These are phyloP conservation scores for Boechera stricta DNA, from an alignment of 345 rosid species.

Conservation along the genomic window DNA sequence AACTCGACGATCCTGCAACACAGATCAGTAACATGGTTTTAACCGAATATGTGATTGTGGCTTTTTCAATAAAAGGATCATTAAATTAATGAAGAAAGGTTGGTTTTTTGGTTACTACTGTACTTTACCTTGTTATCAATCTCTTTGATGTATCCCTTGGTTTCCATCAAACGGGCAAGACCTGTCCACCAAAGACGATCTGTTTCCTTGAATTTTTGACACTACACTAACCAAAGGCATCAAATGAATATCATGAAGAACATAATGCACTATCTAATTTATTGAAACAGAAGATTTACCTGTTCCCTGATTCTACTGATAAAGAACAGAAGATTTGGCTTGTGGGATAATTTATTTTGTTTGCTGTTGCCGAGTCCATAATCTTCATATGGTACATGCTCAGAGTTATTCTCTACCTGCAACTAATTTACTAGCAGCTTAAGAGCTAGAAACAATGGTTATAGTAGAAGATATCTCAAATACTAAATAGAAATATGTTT, in stretches of 20 bases:
- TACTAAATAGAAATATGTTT: not conserved
- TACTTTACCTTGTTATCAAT: conserved; percentile 61
- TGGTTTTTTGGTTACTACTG: not conserved
- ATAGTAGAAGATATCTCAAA: not conserved
- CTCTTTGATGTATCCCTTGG: conserved; percentile 71
- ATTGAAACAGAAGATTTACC: conserved; percentile 45
- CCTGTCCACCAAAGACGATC: conserved; percentile 89
- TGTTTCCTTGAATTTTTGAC: conserved; percentile 55
- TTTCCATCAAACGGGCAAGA: conserved; percentile 82
- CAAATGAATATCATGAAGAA: conserved; percentile 30
- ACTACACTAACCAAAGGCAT: conserved; percentile 52
- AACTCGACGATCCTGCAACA: conserved; percentile 68
- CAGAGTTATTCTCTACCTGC: conserved; percentile 45
- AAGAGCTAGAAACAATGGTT: conserved; percentile 4
- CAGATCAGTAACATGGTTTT: not conserved
- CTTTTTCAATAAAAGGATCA: not conserved
- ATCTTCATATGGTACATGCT: conserved; percentile 54
- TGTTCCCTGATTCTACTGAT: conserved; percentile 73
- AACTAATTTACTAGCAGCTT: conserved; percentile 20
- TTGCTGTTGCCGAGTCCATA: conserved; percentile 37
- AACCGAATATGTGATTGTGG: not conserved
- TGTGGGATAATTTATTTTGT: conserved; percentile 44
- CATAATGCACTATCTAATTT: conserved; percentile 20
- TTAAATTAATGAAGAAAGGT: conserved; percentile 10
- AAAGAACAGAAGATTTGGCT: conserved; percentile 64